phyloP scores from a whole-genome alignment of 345 rosid species.

The Carallia pectinifolia region DNA sequence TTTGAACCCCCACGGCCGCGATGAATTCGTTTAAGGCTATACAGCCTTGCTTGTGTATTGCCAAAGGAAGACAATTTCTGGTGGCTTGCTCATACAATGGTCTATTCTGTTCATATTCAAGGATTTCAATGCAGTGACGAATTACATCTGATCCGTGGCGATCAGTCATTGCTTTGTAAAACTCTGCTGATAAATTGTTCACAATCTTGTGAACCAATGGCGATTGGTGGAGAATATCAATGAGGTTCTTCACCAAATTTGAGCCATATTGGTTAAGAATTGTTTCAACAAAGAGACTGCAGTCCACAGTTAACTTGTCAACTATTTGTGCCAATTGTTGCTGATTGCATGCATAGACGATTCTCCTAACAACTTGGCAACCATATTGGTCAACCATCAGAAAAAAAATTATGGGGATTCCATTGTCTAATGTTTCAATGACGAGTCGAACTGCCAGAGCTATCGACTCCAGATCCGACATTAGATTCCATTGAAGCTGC shows the following conservation, averaged over 20 bases:
- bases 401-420: conserved; percentile 1
- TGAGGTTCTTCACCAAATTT: conserved; percentile 15
- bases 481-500: conserved; percentile 5
- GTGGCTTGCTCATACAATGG: conserved; percentile 14
- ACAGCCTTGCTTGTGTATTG: conserved; percentile 23
- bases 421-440: background rate
- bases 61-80: conserved; percentile 15
- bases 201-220: conserved; percentile 4
- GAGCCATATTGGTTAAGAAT: conserved; percentile 11
- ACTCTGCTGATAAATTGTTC: background rate
- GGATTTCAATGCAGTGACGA: conserved; percentile 7
- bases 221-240: conserved; percentile 7
- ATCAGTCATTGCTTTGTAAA: conserved; percentile 13
- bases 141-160: conserved; percentile 12
- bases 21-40: conserved; percentile 19
- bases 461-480: background rate
- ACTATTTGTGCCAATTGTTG: conserved; percentile 2
- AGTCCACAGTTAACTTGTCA: background rate
- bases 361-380: conserved; percentile 15
- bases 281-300: background rate
- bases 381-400: conserved; percentile 22
- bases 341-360: conserved; percentile 19
- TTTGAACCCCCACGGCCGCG: conserved; percentile 15
- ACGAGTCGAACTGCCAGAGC: background rate
- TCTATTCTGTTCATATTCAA: background rate